phyloP scores from a whole-genome alignment of 139 green algal genomes.

The Coelastrella sp. region DNA sequence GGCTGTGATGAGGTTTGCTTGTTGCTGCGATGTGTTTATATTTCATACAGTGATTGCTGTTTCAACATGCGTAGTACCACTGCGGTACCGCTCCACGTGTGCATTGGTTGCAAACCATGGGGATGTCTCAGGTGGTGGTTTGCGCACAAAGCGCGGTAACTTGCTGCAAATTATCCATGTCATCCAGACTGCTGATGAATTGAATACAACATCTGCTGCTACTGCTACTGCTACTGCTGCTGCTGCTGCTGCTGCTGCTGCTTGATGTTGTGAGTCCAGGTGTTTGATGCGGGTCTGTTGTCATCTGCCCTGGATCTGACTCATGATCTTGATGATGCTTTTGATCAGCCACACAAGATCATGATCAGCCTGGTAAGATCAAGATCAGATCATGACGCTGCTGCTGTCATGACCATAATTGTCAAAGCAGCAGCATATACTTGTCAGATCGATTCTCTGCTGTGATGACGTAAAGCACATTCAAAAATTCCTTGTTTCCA shows the following conservation, averaged over 20 bases:
- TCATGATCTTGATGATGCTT: slow-evolving; percentile 65
- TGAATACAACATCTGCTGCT: neutral
- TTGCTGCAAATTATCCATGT: too few relatives aligned
- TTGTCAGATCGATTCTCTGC: neutral
- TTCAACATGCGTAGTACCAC: too few relatives aligned
- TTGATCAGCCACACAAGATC: slow-evolving; percentile 57
- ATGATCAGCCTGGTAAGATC: slow-evolving; percentile 63
- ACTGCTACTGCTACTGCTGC: neutral
- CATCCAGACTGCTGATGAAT: too few relatives aligned
- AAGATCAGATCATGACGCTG: neutral
- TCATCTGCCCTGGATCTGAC: slow-evolving; percentile 58
- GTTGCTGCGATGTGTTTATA: too few relatives aligned
- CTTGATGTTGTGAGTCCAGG: slow-evolving; percentile 50
- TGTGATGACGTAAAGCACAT: too few relatives aligned
- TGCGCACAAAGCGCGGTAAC: too few relatives aligned
- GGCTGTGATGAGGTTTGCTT: slow-evolving; percentile 2
- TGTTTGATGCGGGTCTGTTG: slow-evolving; percentile 62
- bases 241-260: slow-evolving; percentile 9
- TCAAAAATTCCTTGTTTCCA: too few relatives aligned
- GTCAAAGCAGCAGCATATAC: neutral
- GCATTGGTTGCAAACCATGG: too few relatives aligned
- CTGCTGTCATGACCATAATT: neutral
- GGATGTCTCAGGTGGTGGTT: too few relatives aligned
- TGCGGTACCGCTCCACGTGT: too few relatives aligned
- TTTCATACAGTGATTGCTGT: too few relatives aligned